Conservation (phyloP, 2,329 filamentous ascomycete genomes). For the Aspergillus sp. region DNA sequence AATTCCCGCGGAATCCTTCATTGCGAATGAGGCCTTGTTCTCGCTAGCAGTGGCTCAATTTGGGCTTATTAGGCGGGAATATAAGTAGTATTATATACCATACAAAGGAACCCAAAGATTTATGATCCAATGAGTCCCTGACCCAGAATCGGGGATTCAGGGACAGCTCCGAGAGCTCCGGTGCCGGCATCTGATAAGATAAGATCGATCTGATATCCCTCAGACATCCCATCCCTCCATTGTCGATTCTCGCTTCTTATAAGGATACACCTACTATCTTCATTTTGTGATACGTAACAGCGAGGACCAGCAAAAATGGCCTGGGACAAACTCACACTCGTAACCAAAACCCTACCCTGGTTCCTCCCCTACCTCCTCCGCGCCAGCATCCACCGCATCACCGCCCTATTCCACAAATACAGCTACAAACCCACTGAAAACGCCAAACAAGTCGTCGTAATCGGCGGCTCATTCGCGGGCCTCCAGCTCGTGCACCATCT, state of each 20-base stretch:
- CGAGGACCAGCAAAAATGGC: background rate
- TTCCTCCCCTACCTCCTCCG: background rate
- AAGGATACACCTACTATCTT: too few species aligned
- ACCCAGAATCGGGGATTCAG: background rate
- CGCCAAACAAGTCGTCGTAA: conserved; percentile 52
- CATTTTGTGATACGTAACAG: background rate
- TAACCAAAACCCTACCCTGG: background rate
- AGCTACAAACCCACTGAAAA: conserved; percentile 13
- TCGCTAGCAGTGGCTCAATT: background rate
- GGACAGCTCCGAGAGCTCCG: background rate
- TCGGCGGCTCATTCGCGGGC: conserved; percentile 61
- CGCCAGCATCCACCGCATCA: background rate
- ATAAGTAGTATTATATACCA: too few species aligned
- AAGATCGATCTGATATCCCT: background rate
- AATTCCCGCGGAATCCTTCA: background rate
- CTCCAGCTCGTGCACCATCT: conserved; percentile 52
- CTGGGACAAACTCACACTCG: background rate
- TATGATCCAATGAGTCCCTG: background rate
- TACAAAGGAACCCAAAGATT: too few species aligned
- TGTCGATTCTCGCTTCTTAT: background rate
- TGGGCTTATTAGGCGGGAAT: background rate
- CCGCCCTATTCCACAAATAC: conserved; percentile 7
- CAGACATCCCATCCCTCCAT: background rate
- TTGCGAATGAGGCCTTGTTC: background rate
- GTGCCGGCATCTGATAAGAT: conserved; percentile 1